Evolutionary conservation across 306 rosid species (phyloP), one percentile per base, ranked within the genome.

Genomic region (Calophaca sinica): DNA sequence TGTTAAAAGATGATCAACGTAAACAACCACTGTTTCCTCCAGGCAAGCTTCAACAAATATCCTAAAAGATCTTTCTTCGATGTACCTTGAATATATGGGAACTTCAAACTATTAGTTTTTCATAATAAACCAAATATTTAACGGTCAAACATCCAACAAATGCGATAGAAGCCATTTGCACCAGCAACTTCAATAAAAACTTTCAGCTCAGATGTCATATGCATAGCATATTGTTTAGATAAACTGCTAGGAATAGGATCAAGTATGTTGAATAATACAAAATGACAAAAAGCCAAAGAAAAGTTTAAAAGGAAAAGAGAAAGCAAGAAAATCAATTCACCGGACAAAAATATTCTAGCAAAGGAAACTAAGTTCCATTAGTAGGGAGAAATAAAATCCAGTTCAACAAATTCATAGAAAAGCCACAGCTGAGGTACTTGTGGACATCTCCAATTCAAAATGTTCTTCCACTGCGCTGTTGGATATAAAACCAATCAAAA

Each of bases 11-110:
- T 78, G 90, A 71, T 93, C 98, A 62, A 93, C 96, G 67, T 90
- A 93, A 76, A 90, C 89, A 49, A 90, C 63, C 52, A 89, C 85
- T 9, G 96, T 87, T 86, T 93, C 98, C 86, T 93, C 98, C 55
- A 93, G 88, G 84, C 98, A 93, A 58, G 98, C 94, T 85, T 93
- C 98, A 44, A 93, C 98, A 68, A 93, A 93, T 87, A 89, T 93
- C 84, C 96, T 86, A 76, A 93, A 93, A 13, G 96, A 90, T 81
- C 96, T 85, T 55, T 93, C 98, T 89, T 93, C 98, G 72, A 90
- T 87, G 84, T 93, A 93, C 93, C 98, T 92, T 81, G 35, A 74
- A 50, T 57, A 42, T 59, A 59, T 2, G 42, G 54, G 58, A 75
- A 60, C 73, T 38, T 36, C 44, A 57, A 81, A 68, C 42, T 5